Evolutionary conservation across 805 yeast genomes (phyloP), one percentile per base, ranked within the genome.

Genomic region (Dipodascopsis tothii): DNA sequence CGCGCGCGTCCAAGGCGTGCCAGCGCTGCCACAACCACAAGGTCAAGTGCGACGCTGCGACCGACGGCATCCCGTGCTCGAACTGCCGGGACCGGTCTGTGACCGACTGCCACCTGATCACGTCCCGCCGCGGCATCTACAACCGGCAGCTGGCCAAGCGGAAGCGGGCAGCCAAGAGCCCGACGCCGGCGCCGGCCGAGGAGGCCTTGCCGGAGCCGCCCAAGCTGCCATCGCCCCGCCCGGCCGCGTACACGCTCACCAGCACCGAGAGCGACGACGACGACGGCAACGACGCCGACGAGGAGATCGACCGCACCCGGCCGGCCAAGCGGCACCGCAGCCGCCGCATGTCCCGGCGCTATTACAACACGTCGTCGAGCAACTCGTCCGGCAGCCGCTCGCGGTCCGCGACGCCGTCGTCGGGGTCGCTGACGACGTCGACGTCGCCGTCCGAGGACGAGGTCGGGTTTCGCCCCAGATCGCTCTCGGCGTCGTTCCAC

Each of bases 1-100:
- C 30, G 25, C 41, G 48, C 19, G 38, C 48, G 18, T 28, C 48
- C n/a, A 41, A 38, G 18, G 48, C 48, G 28, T 44, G 48, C 39
- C 38, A 23, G 34, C 37, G 38, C 32, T 45, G 49, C 35, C 49
- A 45, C 37, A 32, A 32, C 9, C 39, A 43, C 9, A 45, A 45
- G 27, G 28, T 36, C 21, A 37, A 34, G 36, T 45, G 49, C 43
- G 49, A 45, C 33, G 45, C 36, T 22, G 22, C 46, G 4, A 33
- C 27, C 18, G 37, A 23, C 33, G 49, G 49, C 20, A 32, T 35
- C 17, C 49, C 49, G 27, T 45, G 49, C 25, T 28, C 49, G 23
- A 39, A 37, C 20, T 45, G 49, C 39, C 30, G 22, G 14, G 45
- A 42, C 22, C 35, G 49, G 19, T 30, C 33, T n/a, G 5, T 36